Percentiles rank a stretch among this genome's conserved stretches.
These are phyloP conservation scores for Penicillium angulare DNA, from an alignment of 495 filamentous ascomycete genomes.

Conservation along the genomic window DNA sequence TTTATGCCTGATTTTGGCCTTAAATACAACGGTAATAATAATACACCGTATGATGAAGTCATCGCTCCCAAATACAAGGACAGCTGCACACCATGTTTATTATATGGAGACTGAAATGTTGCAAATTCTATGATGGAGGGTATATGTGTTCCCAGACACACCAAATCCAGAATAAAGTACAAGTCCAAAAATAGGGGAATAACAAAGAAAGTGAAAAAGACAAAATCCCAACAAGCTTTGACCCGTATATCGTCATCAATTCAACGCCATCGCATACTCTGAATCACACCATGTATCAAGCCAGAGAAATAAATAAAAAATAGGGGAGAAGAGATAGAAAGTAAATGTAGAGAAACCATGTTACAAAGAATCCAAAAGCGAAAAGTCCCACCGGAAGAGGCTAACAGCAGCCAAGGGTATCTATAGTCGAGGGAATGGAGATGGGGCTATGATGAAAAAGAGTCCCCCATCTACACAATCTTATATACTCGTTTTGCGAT, in stretches of 20 bases:
- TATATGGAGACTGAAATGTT: neutral
- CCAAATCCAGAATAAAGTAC: neutral
- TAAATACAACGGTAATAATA: neutral
- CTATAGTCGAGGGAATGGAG: neutral
- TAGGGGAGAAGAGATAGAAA: neutral
- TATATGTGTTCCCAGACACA: neutral
- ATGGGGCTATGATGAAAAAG: neutral
- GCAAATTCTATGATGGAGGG: neutral
- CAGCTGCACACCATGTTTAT: neutral
- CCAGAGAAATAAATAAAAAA: neutral
- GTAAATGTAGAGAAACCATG: neutral
- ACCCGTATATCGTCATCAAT: slow-evolving; percentile 8
- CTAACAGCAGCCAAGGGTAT: neutral
- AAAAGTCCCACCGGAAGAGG: too few relatives aligned
- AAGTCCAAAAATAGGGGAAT: too few relatives aligned
- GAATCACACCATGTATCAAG: neutral
- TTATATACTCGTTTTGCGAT: slow-evolving; percentile 79
- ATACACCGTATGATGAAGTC: slow-evolving; percentile 20
- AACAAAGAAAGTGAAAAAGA: slow-evolving; percentile 4
- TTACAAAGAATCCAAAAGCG: neutral
- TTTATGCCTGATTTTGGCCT: neutral
- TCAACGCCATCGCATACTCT: slow-evolving; percentile 11
- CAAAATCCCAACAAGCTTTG: neutral
- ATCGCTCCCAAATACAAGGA: neutral
- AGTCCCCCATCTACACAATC: slow-evolving; percentile 47